Conservation (phyloP, 371 early-diverging fungal genomes). For the Blyttiomyces sp. region DNA sequence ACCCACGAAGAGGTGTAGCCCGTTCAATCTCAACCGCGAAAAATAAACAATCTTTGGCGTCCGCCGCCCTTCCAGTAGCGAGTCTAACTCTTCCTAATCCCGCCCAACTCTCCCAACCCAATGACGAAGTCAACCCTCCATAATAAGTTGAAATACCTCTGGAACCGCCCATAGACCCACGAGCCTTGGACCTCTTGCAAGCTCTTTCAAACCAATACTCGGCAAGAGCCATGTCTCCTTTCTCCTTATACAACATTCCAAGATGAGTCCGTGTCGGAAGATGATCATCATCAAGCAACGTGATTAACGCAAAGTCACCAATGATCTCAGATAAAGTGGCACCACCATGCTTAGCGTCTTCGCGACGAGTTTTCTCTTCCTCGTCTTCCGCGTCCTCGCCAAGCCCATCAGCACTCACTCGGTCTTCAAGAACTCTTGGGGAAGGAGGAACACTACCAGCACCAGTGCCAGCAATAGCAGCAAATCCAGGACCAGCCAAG, state of each 20-base stretch:
- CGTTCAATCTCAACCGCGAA: constrained; percentile 35
- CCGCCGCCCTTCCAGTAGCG: constrained; percentile 18
- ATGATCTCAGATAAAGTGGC: constrained; percentile 26
- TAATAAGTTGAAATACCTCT: constrained; percentile 29
- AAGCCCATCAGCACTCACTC: background rate
- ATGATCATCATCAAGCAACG: constrained; percentile 42
- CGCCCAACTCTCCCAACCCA: constrained; percentile 43
- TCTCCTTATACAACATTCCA: constrained; percentile 27
- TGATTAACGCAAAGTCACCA: constrained; percentile 23
- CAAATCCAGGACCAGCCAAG: background rate
- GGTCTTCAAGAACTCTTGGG: background rate
- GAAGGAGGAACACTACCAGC: background rate
- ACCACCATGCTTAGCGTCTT: background rate
- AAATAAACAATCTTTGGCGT: constrained; percentile 30
- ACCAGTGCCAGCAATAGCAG: background rate
- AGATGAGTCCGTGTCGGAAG: constrained; percentile 39
- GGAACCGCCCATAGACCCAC: constrained; percentile 37
- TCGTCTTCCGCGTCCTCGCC: background rate
- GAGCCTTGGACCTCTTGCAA: constrained; percentile 32
- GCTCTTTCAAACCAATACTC: constrained; percentile 40
- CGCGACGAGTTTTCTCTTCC: background rate
- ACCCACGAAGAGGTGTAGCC: constrained; percentile 34
- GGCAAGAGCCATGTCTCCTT: constrained; percentile 23
- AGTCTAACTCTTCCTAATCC: constrained; percentile 28
- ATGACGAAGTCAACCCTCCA: constrained; percentile 38